phyloP scores from a whole-genome alignment of 164 flowering plant genomes.

The Nymphaea thermarum region DNA sequence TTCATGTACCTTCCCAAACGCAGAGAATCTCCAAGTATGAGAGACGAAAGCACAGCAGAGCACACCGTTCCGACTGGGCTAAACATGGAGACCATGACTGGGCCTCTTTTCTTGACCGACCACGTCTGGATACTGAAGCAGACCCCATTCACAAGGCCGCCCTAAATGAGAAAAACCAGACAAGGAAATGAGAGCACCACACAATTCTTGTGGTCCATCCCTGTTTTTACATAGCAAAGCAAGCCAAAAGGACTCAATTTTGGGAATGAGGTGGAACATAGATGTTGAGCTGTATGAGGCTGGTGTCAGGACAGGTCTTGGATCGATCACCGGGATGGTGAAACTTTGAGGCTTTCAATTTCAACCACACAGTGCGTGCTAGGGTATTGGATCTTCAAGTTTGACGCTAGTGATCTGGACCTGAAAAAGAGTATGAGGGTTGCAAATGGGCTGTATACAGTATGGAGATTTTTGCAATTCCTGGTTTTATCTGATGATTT shows the following conservation, averaged over 20 bases:
- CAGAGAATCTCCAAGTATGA: slow-evolving; percentile 47
- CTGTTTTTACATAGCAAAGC: not conserved
- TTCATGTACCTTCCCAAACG: slow-evolving; percentile 42
- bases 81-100: slow-evolving; percentile 71
- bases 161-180: not conserved
- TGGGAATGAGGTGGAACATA: not conserved
- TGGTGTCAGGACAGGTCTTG: too few relatives aligned
- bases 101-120: slow-evolving; percentile 83
- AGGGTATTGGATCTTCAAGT: too few relatives aligned
- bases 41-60: slow-evolving; percentile 36
- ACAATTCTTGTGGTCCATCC: too few relatives aligned
- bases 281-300: too few relatives aligned
- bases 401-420: too few relatives aligned
- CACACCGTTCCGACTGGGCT: slow-evolving; percentile 60
- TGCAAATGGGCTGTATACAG: too few relatives aligned
- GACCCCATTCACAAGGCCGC: slow-evolving; percentile 41
- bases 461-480: too few relatives aligned
- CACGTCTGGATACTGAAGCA: slow-evolving; percentile 59
- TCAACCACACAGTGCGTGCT: too few relatives aligned
- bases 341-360: too few relatives aligned
- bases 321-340: too few relatives aligned
- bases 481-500: too few relatives aligned
- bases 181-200: not conserved
- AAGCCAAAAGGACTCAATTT: not conserved
- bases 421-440: too few relatives aligned